Evolutionary conservation across 169 alveolate species (phyloP), one percentile per base, ranked within the genome.

Genomic region (Babesia divergens): DNA sequence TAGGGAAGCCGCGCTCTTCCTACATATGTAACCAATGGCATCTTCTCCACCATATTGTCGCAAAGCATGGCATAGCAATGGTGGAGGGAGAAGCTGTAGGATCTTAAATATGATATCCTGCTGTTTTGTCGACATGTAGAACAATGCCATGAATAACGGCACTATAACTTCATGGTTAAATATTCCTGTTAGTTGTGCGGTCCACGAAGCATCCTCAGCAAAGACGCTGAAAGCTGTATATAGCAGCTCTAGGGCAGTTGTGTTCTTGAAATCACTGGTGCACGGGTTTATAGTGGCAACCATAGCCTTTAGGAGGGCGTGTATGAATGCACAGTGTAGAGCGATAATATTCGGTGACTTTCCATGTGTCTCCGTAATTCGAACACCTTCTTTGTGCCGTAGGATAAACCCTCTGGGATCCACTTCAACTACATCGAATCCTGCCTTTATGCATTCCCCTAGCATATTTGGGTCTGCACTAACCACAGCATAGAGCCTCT

Each of bases 261-360:
- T 66, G 54, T 66, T 66, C 24, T 56, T 47, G 55, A 66, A 66
- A 28, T 66, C 77, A 28, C 68, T 53, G 20, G 68, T 50, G 66
- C 77, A 66, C 11, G 77, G 77, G 50, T 66, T 51, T 24, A 66
- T 34, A 29, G 77, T 66, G 16, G 38, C 49, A n/a, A 37, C 54
- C 50, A 66, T 28, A 26, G 18, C 38, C 47, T 50, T 38, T 38
- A 66, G 14, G 20, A 66, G 14, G 13, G 52, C 26, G 32, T n/a
- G 6, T 28, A 66, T 50, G 53, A 38, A 66, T 3, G 47, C 54
- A 26, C 65, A 66, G 66, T 66, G 77, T 8, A 13, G 43, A 0
- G 37, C 38, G 28, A 66, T 31, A 13, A n/a, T 44, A 20, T 20
- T n/a, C 32, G 8, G 11, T 6, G 31, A 51, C 28, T 58, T 24